A percentile compares a stretch with the other conserved stretches of the same genome.
Conservation (phyloP, 805 yeast species). For the Candida tallmaniae region DNA sequence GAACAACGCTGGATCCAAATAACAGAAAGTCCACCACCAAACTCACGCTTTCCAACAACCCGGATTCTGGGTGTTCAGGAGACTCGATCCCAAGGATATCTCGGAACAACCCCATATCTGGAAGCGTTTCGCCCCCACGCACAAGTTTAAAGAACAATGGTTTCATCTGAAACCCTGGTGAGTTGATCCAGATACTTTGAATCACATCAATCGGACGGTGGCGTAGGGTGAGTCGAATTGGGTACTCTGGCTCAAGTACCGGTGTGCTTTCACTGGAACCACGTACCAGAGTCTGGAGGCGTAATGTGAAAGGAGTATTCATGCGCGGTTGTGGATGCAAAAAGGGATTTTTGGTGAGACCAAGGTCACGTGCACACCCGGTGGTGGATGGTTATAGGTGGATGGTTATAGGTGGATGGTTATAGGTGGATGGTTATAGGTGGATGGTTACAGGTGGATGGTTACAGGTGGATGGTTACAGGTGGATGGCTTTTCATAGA, state of each 20-base stretch:
- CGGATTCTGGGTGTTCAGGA: conserved; percentile 7
- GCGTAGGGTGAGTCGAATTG: conserved; percentile 19
- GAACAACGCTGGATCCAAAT: conserved; percentile 15
- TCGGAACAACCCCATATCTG: conserved; percentile 9
- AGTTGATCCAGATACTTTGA: conserved; percentile 26
- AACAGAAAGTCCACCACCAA: conserved; percentile 23
- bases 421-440: too few relatives aligned
- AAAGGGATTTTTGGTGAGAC: too few relatives aligned
- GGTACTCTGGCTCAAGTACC: conserved; percentile 4
- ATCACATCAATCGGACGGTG: conserved; percentile 21
- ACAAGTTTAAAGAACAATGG: conserved; percentile 21
- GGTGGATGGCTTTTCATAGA: too few relatives aligned
- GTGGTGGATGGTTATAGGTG: too few relatives aligned
- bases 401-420: too few relatives aligned
- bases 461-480: too few relatives aligned
- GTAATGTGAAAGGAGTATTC: conserved; percentile 6
- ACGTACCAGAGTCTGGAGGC: not conserved
- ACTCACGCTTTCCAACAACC: conserved; percentile 5
- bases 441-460: too few relatives aligned
- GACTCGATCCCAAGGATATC: conserved; percentile 9
- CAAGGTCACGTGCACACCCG: too few relatives aligned
- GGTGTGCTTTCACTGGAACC: not conserved
- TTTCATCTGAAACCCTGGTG: conserved; percentile 18
- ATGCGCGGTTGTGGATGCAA: too few relatives aligned
- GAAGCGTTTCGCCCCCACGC: conserved; percentile 1